Evolutionary conservation across 129 eudicot genomes (phyloP), one percentile per base, ranked within the genome.

Genomic region (Pulicaria dysenterica): DNA sequence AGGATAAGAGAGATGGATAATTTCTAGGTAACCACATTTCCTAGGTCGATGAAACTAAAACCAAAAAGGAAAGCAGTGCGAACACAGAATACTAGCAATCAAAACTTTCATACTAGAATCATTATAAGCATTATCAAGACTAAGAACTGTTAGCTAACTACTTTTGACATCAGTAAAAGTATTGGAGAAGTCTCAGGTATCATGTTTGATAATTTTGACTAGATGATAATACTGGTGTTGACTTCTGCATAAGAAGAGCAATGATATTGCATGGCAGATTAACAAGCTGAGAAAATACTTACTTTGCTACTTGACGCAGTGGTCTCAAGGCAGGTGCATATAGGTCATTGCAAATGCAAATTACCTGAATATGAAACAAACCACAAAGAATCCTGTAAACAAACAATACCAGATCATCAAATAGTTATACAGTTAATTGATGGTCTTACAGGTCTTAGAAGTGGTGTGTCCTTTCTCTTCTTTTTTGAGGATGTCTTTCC

Each of bases 251-350:
- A 63, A 55, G 40, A 49, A 57, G 42, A 3, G 37, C 13, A 24
- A 56, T 61, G 64, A 56, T 40, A 10, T n/a, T 10, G 50, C 31
- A 57, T 45, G 51, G 15, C 42, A 64, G 17, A 11, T 37, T 42
- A 14, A 17, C 47, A 74, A 24, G 68, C 17, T 60, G 64, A 6
- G 2, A 38, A 48, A 46, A 56, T 39, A 78, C 96, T 86, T 80
- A 94, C 98, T 90, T 94, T 63, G 98, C 98, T 80, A 94, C 89
- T 58, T 89, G 89, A 24, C 96, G 98, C 76, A 94, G 71, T 50
- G 89, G 83, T 82, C 96, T 88, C 71, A 94, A 84, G 60, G 98
- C 92, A 76, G 98, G 97, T 53, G 98, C 91, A 88, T 90, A 94
- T 50, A 94, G 83, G 72, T 94, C 97, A 81, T 94, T 94, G 73